Conservation (phyloP, 2,329 filamentous ascomycete genomes). For the Neonectria faginata region DNA sequence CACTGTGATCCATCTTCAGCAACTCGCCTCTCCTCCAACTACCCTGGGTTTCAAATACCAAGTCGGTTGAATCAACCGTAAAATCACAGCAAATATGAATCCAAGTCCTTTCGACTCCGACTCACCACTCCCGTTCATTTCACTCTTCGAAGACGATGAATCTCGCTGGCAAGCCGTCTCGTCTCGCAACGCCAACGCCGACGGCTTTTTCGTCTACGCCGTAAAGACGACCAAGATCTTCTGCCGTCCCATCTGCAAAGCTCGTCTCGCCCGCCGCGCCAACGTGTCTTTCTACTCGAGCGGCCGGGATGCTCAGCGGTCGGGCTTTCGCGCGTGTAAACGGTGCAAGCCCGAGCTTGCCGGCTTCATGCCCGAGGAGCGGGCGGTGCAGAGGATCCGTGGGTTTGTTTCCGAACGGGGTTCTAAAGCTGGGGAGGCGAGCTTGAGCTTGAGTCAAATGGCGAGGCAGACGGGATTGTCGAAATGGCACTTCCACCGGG, state of each 20-base stretch:
- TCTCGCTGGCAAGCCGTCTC: conserved; percentile 53
- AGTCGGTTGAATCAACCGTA: neutral
- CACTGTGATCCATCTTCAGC: neutral
- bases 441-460: conserved; percentile 57
- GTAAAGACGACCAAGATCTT: conserved; percentile 63
- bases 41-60: neutral
- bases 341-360: conserved; percentile 61
- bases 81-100: neutral
- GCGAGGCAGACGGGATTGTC: conserved; percentile 64
- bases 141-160: conserved; percentile 47
- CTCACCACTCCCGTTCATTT: neutral
- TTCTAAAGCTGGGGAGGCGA: conserved; percentile 40
- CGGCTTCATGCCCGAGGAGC: conserved; percentile 57
- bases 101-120: neutral
- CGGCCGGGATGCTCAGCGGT: conserved; percentile 56
- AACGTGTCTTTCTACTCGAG: conserved; percentile 68
- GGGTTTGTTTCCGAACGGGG: conserved; percentile 44
- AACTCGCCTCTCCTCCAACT: neutral
- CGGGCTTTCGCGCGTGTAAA: conserved; percentile 68
- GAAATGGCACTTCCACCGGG: conserved; percentile 68
- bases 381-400: conserved; percentile 56
- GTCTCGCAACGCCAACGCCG: conserved; percentile 50
- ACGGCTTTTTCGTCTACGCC: conserved; percentile 57
- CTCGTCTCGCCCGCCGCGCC: conserved; percentile 69
- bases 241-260: conserved; percentile 71